A percentile compares a stretch with the other conserved stretches of the same genome.
These are phyloP conservation scores for Colletotrichum chlorophyti DNA, from an alignment of 2,329 filamentous ascomycete genomes.

Conservation along the genomic window DNA sequence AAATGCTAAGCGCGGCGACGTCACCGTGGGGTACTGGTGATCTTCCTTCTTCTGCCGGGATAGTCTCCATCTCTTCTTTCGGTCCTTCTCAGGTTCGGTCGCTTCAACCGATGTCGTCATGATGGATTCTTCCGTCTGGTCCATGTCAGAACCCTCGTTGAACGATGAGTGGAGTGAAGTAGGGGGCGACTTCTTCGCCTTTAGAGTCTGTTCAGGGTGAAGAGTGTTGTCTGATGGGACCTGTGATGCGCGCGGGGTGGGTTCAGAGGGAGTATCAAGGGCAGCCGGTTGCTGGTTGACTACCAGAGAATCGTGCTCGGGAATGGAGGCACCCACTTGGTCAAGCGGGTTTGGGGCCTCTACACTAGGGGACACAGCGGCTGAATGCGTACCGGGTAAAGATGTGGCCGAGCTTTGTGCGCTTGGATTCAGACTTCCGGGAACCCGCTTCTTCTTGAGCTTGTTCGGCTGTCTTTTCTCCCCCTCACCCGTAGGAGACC, in stretches of 20 bases:
- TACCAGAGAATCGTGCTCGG: conserved; percentile 25
- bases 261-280: conserved; percentile 45
- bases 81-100: conserved; percentile 67
- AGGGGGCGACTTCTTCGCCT: conserved; percentile 75
- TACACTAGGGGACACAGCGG: conserved; percentile 51
- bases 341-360: conserved; percentile 58
- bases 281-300: conserved; percentile 2
- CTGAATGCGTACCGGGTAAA: conserved; percentile 54
- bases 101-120: conserved; percentile 34
- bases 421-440: conserved; percentile 80
- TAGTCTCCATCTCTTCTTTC: conserved; percentile 75
- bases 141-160: conserved; percentile 83
- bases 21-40: conserved; percentile 46
- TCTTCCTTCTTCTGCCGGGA: conserved; percentile 69
- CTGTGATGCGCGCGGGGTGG: conserved; percentile 55
- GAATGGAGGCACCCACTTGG: conserved; percentile 26
- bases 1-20: conserved; percentile 54
- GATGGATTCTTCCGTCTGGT: conserved; percentile 69
- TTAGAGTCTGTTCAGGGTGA: conserved; percentile 58
- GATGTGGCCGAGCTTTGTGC: conserved; percentile 91
- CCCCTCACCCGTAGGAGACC: conserved; percentile 66
- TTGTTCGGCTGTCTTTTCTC: conserved; percentile 85
- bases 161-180: conserved; percentile 78
- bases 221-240: conserved; percentile 47
- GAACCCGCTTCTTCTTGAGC: conserved; percentile 83